Base-by-base conservation (phyloP, 1,284 basidiomycete species). In the Boletus smithii region DNA sequence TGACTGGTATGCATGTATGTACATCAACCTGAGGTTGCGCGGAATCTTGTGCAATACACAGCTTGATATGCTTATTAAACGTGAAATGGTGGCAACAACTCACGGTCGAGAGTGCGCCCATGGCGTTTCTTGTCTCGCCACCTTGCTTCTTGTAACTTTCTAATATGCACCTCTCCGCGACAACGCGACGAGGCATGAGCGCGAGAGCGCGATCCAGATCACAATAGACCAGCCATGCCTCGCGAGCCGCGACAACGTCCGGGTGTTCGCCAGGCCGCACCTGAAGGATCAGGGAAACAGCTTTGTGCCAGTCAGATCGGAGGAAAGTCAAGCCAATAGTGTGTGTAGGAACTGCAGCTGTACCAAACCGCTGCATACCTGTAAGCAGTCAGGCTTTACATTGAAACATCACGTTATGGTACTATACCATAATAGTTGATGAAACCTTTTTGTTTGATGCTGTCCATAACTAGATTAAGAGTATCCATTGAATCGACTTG, bases 361-460 rank as follows among this genome's bases (percentile, higher is more conserved):
- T 99, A 26, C 97, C 97, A 68, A 99, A 99, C 14, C 97, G 85
- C 66, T 99, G 97, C 95, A 99, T 97, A 32, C 94, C 90, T 92
- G 44, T 20, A 34, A 47, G 44, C 10, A 46, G 43, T 67, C 39
- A 65, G 37, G 9, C 26, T 31, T 48, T 27, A 26, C 17, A 18
- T 20, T 14, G 9, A 43, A 24, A 39, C 11, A 46, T 31, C 16
- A 30, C 35, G 14, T 46, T 18, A 26, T 13, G 18, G 35, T 22
- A 49, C 63, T 33, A 36, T 69, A 88, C 92, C 95, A 64, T 97
- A 99, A 64, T 97, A 99, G 67, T 99, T 99, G 67, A 99, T 90
- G 68, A 98, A 98, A 0, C 97, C 97, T 46, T 81, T 82, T 39
- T 78, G 72, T 65, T 92, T 88, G 45, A 99, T 77, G 3, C 81